Percentiles rank a stretch among this genome's conserved stretches.
Evolutionary conservation across 2,329 filamentous ascomycete genomes (phyloP).

Genomic region (Paracorniculantispora psalliotae): DNA sequence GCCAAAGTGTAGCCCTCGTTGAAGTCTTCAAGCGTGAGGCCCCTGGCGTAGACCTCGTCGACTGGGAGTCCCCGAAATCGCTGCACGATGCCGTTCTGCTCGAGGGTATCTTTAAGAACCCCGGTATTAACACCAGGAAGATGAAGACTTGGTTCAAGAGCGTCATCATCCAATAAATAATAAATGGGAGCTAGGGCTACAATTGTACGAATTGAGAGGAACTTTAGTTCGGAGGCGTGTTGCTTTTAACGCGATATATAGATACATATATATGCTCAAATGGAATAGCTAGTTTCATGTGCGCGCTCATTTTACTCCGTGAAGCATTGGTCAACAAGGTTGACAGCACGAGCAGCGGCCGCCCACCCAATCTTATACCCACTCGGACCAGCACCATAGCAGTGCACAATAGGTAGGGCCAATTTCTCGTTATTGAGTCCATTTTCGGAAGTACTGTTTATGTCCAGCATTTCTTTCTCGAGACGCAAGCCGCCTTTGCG

Average conservation of each 20-base stretch:
- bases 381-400: slow-evolving; percentile 7
- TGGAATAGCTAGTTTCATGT: background rate
- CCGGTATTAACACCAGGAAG: slow-evolving; percentile 25
- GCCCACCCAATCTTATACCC: slow-evolving; percentile 11
- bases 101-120: slow-evolving; percentile 21
- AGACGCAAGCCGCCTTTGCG: slow-evolving; percentile 7
- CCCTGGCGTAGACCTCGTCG: background rate
- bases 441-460: background rate
- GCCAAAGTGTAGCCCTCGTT: slow-evolving; percentile 5
- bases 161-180: slow-evolving; percentile 5
- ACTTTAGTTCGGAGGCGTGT: background rate
- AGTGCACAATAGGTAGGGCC: background rate
- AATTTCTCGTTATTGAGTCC: background rate
- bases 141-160: slow-evolving; percentile 29
- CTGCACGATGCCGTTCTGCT: slow-evolving; percentile 27
- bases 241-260: background rate
- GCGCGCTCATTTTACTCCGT: background rate
- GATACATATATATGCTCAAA: background rate
- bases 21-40: background rate
- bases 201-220: background rate
- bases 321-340: background rate
- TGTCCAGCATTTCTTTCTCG: background rate
- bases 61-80: background rate
- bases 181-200: background rate
- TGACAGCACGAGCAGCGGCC: background rate